A percentile compares a stretch with the other conserved stretches of the same genome.
Evolutionary conservation across 176 grass and related monocot genomes (phyloP).

Genomic region (Oropetium thomaeum): DNA sequence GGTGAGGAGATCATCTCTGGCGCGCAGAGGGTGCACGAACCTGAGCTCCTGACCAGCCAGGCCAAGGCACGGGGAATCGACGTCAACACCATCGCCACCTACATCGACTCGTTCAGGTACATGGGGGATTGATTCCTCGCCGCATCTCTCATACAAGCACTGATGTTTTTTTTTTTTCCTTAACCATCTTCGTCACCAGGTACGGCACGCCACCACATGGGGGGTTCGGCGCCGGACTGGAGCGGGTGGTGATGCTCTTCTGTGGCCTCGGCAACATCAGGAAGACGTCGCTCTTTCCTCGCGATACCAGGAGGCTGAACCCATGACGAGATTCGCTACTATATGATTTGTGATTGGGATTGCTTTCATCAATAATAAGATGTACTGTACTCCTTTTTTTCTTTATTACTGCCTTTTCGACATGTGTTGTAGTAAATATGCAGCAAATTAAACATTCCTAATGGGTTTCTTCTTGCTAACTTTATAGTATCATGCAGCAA

Average conservation of each 20-base stretch:
- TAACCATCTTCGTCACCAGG: background rate
- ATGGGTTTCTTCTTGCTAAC: background rate
- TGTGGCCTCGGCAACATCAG: conserved; percentile 69
- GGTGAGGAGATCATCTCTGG: conserved; percentile 88
- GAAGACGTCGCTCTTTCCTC: conserved; percentile 68
- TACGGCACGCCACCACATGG: conserved; percentile 68
- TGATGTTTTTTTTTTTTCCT: too few relatives aligned
- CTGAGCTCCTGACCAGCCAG: conserved; percentile 44
- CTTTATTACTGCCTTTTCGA: too few relatives aligned
- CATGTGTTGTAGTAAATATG: background rate
- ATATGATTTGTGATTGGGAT: background rate
- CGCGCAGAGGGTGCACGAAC: conserved; percentile 61
- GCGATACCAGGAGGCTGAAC: conserved; percentile 57
- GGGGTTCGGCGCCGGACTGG: conserved; percentile 66
- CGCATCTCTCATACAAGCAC: too few relatives aligned
- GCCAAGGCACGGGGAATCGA: conserved; percentile 56
- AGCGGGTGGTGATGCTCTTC: conserved; percentile 78
- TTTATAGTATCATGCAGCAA: background rate
- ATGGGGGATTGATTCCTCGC: too few relatives aligned
- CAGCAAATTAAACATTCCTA: background rate
- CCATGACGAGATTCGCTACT: background rate
- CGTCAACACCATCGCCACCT: conserved; percentile 43
- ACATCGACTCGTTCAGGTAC: conserved; percentile 68
- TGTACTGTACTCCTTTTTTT: too few relatives aligned
- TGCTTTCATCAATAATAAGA: background rate